Evolutionary conservation across 2,329 filamentous ascomycete genomes (phyloP).

Genomic region (Aspergillus piperis): DNA sequence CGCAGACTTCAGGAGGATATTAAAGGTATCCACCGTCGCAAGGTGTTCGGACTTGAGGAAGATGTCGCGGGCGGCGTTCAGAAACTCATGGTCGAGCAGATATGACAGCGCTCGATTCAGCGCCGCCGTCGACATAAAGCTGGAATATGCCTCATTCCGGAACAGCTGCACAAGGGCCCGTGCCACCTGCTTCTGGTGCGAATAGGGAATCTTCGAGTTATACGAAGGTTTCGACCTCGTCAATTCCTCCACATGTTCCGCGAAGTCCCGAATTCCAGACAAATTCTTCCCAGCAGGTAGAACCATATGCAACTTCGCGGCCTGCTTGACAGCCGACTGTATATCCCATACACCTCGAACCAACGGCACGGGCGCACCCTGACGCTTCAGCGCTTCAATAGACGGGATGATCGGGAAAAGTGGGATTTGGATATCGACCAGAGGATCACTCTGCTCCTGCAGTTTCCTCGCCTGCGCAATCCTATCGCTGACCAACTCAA

Average conservation of each 20-base stretch:
- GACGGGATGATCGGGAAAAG: constrained; percentile 34
- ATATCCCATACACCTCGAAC: constrained; percentile 36
- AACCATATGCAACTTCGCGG: constrained; percentile 13
- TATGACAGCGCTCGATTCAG: constrained; percentile 44
- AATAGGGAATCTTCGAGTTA: constrained; percentile 1
- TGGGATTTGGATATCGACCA: constrained; percentile 32
- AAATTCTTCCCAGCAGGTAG: constrained; percentile 13
- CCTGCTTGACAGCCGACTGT: constrained; percentile 7
- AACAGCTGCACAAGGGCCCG: constrained; percentile 37
- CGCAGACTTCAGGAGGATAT: constrained; percentile 45
- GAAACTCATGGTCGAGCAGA: constrained; percentile 36
- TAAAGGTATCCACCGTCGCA: constrained; percentile 45
- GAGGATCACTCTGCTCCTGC: constrained; percentile 31
- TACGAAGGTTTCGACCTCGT: constrained; percentile 27
- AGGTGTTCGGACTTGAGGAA: constrained; percentile 40
- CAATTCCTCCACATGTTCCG: constrained; percentile 42
- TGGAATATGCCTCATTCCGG: constrained; percentile 28
- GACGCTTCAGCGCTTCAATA: constrained; percentile 24
- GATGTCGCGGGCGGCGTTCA: constrained; percentile 34
- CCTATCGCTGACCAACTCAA: constrained; percentile 33
- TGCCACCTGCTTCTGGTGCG: constrained; percentile 21
- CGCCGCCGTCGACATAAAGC: constrained; percentile 43
- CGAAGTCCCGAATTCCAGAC: constrained; percentile 38
- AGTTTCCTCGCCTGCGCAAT: constrained; percentile 27
- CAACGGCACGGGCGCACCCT: constrained; percentile 27